phyloP scores from a whole-genome alignment of 1,284 basidiomycete species.

The Filobasidium uniguttulatum region DNA sequence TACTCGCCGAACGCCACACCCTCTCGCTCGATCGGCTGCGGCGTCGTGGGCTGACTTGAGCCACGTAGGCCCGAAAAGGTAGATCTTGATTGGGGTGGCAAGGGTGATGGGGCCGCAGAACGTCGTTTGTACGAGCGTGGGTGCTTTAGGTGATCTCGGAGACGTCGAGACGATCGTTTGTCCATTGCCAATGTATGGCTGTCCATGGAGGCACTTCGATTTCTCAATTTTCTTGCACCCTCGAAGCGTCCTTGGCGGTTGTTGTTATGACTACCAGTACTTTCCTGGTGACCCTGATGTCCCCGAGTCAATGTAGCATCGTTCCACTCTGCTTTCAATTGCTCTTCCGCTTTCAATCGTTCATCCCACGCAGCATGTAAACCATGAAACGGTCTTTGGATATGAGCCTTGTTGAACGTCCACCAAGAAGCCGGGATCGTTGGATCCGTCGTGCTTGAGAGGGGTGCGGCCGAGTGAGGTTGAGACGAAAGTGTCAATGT shows the following conservation, averaged over 20 bases:
- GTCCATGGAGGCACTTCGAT: neutral
- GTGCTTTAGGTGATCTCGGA: too few relatives aligned
- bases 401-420: slow-evolving; percentile 11
- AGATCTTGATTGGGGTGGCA: too few relatives aligned
- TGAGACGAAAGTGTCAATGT: neutral
- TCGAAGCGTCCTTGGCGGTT: neutral
- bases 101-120: too few relatives aligned
- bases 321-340: slow-evolving; percentile 7
- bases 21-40: neutral
- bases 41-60: neutral
- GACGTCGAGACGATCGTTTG: neutral
- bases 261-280: slow-evolving; percentile 6
- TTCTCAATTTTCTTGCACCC: too few relatives aligned
- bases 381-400: slow-evolving; percentile 4
- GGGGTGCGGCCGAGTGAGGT: neutral
- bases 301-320: too few relatives aligned
- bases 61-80: too few relatives aligned
- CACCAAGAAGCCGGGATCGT: slow-evolving; percentile 10
- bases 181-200: neutral
- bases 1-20: slow-evolving; percentile 2
- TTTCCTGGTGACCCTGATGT: slow-evolving; percentile 8
- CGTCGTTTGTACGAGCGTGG: too few relatives aligned
- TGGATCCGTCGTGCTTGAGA: neutral
- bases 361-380: slow-evolving; percentile 7
- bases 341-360: slow-evolving; percentile 4